Percentiles rank a stretch among this genome's conserved stretches.
Conservation (phyloP, 176 grass and related monocot species). For the Raddia distichophylla region DNA sequence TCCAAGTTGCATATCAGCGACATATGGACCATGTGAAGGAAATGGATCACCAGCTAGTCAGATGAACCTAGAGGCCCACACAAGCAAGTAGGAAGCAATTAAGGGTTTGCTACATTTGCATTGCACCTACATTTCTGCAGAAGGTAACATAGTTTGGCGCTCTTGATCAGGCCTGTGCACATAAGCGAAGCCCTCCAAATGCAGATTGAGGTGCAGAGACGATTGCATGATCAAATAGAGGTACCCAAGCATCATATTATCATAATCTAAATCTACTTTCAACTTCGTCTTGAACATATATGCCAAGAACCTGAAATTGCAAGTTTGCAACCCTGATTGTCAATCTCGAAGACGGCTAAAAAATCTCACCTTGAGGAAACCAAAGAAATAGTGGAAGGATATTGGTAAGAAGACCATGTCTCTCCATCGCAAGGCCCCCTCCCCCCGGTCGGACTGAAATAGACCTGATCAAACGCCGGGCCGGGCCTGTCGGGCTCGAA, state of each 20-base stretch:
- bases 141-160: neutral
- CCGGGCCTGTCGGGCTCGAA: no score
- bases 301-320: neutral
- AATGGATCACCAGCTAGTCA: conserved; percentile 45
- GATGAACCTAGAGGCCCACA: conserved; percentile 44
- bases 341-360: neutral
- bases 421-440: neutral
- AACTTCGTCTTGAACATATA: neutral
- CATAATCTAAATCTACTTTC: neutral
- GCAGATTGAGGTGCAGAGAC: conserved; percentile 99
- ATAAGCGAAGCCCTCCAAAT: conserved; percentile 85
- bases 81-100: conserved; percentile 60
- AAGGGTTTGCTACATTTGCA: neutral
- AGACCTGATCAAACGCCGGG: no score
- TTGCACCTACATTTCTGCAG: neutral
- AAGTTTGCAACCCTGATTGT: neutral
- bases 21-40: conserved; percentile 60
- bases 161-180: conserved; percentile 61
- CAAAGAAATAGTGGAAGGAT: neutral
- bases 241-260: conserved; percentile 36
- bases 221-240: conserved; percentile 90
- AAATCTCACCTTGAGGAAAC: neutral
- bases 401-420: neutral
- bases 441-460: neutral
- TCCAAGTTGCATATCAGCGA: conserved; percentile 38